Evolutionary conservation across 352 stramenopile species (phyloP), one percentile per base, ranked within the genome.

Genomic region (Globisporangium perplexum): DNA sequence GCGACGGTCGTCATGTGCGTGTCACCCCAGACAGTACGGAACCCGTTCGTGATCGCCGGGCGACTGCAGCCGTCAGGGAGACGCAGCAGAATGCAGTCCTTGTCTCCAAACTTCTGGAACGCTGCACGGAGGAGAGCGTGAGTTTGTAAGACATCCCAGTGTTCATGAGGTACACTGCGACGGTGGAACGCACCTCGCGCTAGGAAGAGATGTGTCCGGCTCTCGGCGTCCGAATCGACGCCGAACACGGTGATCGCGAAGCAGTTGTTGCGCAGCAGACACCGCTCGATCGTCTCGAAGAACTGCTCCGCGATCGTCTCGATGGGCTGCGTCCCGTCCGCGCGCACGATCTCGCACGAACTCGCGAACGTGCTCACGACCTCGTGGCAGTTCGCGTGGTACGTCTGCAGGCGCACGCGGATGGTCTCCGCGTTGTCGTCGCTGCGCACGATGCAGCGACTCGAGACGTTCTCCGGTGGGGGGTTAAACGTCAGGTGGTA

Each of bases 381-480:
- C 30, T 78, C 62, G 24, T 75, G 65, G 46, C 75, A 86, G 55
- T 88, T 82, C 7, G 63, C 63, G 62, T 96, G 82, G 55, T 95
- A 97, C 42, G 86, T 78, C 48, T 94, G 62, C 5, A 98, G 67
- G 39, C 90, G 66, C 36, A 93, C 84, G 36, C 82, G 86, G 5
- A 97, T 77, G 24, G 93, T 97, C 57, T 96, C 88, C 17, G 84
- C 80, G 0, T 77, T 97, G 66, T 98, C 92, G 64, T 97, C 92
- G 46, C 71, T 93, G 2, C 77, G 64, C 20, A 77, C 65, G 53
- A 85, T 63, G 17, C 72, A 71, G 17, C 91, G 83, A 45, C 75
- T 70, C 7, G 76, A 74, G 11, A 96, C 63, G 28, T 85, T 68
- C 24, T 66, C 59, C 22, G 75, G 68, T 1, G 83, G 83, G 7